These are phyloP conservation scores for Cercospora sp. DNA, from an alignment of 2,329 filamentous ascomycete genomes.

Conservation along the genomic window DNA sequence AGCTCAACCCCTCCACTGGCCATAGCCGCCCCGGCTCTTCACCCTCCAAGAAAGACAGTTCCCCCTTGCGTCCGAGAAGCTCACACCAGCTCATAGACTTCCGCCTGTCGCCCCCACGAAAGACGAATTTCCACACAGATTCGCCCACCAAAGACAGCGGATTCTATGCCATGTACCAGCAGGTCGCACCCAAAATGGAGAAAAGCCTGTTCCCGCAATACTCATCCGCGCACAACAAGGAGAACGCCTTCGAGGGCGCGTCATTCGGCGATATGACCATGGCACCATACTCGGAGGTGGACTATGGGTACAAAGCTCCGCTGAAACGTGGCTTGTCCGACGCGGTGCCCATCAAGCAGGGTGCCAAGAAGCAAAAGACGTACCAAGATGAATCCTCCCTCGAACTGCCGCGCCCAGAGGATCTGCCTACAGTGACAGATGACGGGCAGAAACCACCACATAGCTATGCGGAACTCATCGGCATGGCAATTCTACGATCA, in stretches of 20 bases:
- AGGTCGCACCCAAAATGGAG: conserved; percentile 27
- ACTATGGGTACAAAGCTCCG: conserved; percentile 47
- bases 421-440: conserved; percentile 80
- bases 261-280: conserved; percentile 43
- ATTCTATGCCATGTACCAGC: conserved; percentile 42
- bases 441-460: conserved; percentile 86
- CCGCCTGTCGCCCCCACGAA: conserved; percentile 65
- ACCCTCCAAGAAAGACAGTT: conserved; percentile 66
- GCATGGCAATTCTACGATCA: conserved; percentile 92
- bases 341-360: conserved; percentile 56
- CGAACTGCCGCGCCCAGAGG: conserved; percentile 67
- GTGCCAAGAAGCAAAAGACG: conserved; percentile 66
- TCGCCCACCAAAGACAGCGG: conserved; percentile 64
- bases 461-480: conserved; percentile 93
- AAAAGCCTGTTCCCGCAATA: conserved; percentile 23
- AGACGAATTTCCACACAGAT: conserved; percentile 59
- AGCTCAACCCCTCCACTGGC: conserved; percentile 62
- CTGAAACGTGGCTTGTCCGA: conserved; percentile 68
- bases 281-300: conserved; percentile 44
- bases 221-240: conserved; percentile 24
- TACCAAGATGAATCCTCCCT: conserved; percentile 50
- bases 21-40: conserved; percentile 60
- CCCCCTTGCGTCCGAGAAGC: conserved; percentile 61
- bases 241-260: conserved; percentile 31
- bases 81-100: conserved; percentile 67